Base-by-base conservation (phyloP, 805 yeast species). In the Hanseniaspora occidentalis region DNA sequence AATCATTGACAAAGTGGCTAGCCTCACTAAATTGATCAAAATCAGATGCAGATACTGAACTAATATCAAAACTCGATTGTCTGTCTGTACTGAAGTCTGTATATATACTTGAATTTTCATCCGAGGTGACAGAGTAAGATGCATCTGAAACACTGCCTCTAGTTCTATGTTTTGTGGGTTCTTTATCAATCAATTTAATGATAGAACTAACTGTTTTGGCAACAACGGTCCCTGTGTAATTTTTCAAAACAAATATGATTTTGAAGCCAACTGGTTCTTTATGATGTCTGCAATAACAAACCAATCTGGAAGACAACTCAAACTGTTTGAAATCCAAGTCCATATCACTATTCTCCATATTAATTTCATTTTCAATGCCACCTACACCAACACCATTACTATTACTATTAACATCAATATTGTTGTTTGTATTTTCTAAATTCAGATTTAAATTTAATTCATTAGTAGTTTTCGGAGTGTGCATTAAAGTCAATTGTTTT, bases 221-320 rank as follows among this genome's bases (percentile, higher is more conserved):
- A 14, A 89, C 69, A 4, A 85, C 68, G 19, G 69, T 65, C 18
- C 79, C 81, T 7, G 65, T 54, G 42, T 65, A 54, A 57, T 88
- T 77, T 45, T 75, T 78, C 38, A 89, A 54, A 3, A 81, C 73
- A 46, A 84, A 75, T 36, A 84, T 61, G 31, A 83, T 64, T 52
- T 75, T 76, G 65, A 88, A 89, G 1, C 98, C 98, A 31, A 71
- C 71, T n/a, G 78, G 66, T 46, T 88, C 95, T 48, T 77, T 76
- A 60, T 92, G 98, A 60, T 92, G 98, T 48, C 97, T 75, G 62
- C 97, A 92, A 58, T 92, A 89, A 60, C 98, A 89, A 8, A 89
- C 89, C 33, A 92, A 75, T 60, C 98, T 74, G 19, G 95, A 65
- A 17, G 75, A 73, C 4, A 77, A 56, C 38, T 70, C 75, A 16